These are phyloP conservation scores for Ophioceras dolichostomum DNA, from an alignment of 2,329 filamentous ascomycete genomes.

Conservation along the genomic window DNA sequence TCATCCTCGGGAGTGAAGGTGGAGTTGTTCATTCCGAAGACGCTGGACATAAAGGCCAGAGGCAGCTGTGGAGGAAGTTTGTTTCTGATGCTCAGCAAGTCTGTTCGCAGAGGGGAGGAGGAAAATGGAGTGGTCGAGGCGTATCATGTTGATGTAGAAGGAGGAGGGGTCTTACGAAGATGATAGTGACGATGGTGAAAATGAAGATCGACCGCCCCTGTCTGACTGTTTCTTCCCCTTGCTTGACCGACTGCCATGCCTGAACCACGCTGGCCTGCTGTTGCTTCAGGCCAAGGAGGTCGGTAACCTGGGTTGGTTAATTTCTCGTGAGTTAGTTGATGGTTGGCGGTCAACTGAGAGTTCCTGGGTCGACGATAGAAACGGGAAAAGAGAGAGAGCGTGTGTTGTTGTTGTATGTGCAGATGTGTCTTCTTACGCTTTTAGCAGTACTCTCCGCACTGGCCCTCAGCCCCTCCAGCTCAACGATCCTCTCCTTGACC, in stretches of 20 bases:
- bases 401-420: constrained; percentile 16
- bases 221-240: constrained; percentile 24
- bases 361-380: no score
- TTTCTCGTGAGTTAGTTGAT: no score
- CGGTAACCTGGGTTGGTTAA: constrained; percentile 24
- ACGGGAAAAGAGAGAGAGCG: no score
- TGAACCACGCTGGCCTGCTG: constrained; percentile 32
- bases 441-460: constrained; percentile 19
- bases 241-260: constrained; percentile 24
- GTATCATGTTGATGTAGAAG: neutral
- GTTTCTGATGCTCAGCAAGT: no score
- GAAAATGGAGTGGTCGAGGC: neutral
- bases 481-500: constrained; percentile 15
- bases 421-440: constrained; percentile 14
- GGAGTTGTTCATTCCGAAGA: constrained; percentile 25
- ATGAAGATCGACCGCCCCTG: constrained; percentile 31
- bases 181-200: constrained; percentile 32
- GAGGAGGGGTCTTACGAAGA: constrained; percentile 22
- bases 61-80: constrained; percentile 15
- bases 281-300: constrained; percentile 28
- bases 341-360: no score
- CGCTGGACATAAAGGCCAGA: constrained; percentile 22
- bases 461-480: constrained; percentile 19
- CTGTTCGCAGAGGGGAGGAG: neutral
- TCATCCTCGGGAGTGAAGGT: neutral